Evolutionary conservation across 179 eudicot genomes (phyloP).

Genomic region (Beta macrorhiza): DNA sequence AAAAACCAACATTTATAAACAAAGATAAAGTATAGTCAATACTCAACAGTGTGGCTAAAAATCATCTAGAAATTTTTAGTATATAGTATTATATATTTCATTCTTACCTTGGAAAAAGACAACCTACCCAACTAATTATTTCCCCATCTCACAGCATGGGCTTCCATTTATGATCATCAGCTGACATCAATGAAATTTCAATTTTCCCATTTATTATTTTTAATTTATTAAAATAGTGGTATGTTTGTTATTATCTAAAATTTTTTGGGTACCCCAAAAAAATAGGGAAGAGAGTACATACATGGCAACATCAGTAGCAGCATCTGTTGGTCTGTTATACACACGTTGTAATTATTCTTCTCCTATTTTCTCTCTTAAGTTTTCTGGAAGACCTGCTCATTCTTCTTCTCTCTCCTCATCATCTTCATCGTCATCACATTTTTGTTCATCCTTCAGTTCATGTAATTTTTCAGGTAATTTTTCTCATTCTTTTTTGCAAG

Average conservation of each 20-base stretch:
- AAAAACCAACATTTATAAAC: too few relatives aligned
- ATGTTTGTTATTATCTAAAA: neutral
- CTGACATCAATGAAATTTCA: too few relatives aligned
- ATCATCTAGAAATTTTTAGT: too few relatives aligned
- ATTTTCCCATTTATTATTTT: neutral
- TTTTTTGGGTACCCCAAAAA: neutral
- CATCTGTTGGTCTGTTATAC: slow-evolving; percentile 21
- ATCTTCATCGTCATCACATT: slow-evolving; percentile 36
- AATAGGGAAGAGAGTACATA: too few relatives aligned
- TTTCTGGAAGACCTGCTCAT: slow-evolving; percentile 20
- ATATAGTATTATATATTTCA: too few relatives aligned
- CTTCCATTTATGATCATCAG: too few relatives aligned
- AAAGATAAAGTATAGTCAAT: too few relatives aligned
- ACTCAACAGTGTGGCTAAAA: too few relatives aligned
- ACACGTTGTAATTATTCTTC: slow-evolving; percentile 16
- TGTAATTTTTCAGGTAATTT: slow-evolving; percentile 39
- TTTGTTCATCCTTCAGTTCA: slow-evolving; percentile 37
- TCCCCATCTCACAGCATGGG: neutral
- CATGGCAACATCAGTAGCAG: slow-evolving; percentile 7
- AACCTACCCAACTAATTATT: too few relatives aligned
- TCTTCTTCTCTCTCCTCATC: slow-evolving; percentile 25
- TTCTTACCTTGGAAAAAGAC: too few relatives aligned
- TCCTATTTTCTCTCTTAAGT: slow-evolving; percentile 23
- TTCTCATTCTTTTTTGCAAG: neutral
- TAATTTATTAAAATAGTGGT: neutral